These are phyloP conservation scores for Colletotrichum destructivum DNA, from an alignment of 2,329 filamentous ascomycete species.

Conservation along the genomic window DNA sequence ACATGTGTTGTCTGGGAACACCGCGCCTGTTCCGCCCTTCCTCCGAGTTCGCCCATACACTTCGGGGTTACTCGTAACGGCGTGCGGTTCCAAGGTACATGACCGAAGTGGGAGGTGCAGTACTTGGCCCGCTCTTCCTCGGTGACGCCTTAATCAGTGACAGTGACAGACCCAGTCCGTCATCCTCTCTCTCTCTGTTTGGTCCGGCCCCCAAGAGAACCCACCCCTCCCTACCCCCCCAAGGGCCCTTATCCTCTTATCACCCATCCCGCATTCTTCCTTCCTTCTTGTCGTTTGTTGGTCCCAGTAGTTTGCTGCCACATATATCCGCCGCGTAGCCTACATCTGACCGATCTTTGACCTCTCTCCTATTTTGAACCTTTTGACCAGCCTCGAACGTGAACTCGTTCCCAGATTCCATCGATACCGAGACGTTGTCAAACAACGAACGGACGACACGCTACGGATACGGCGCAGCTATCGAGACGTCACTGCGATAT, in stretches of 20 bases:
- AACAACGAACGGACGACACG: conserved; percentile 23
- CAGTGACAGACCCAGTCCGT: conserved; percentile 41
- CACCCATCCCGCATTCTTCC: conserved; percentile 41
- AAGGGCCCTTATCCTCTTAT: conserved; percentile 36
- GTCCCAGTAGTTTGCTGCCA: conserved; percentile 39
- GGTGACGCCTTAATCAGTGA: conserved; percentile 41
- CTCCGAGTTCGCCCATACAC: conserved; percentile 31
- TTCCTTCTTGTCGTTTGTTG: conserved; percentile 33
- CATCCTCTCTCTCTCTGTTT: conserved; percentile 26
- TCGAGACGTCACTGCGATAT: conserved; percentile 35
- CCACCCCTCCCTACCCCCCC: conserved; percentile 27
- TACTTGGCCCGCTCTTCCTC: conserved; percentile 33
- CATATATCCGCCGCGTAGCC: conserved; percentile 40
- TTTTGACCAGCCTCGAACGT: conserved; percentile 1
- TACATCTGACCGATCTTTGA: conserved; percentile 3
- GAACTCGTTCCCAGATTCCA: conserved; percentile 1
- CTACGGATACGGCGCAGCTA: conserved; percentile 25
- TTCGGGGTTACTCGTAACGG: conserved; percentile 40
- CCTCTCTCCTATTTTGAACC: conserved; percentile 16
- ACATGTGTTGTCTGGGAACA: conserved; percentile 11
- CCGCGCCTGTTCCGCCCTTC: conserved; percentile 26
- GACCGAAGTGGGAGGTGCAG: conserved; percentile 22
- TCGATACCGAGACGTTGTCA: conserved; percentile 17
- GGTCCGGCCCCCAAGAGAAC: conserved; percentile 23
- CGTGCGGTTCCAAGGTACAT: conserved; percentile 23